Base-by-base conservation (phyloP, 345 rosid genomes). In the Linum tenue region DNA sequence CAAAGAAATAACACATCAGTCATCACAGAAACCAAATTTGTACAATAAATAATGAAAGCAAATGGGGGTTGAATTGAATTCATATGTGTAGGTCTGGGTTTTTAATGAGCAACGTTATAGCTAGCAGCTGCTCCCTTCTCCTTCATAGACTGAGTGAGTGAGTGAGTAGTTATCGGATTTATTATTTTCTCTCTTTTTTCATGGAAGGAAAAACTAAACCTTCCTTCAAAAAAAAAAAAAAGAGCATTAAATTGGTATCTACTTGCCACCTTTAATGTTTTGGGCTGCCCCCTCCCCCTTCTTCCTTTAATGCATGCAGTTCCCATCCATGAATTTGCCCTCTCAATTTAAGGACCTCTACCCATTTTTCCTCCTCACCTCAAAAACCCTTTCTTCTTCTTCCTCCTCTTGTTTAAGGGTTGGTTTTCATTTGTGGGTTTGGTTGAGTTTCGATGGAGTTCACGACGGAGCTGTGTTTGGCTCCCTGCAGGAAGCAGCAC, bases 381-480 rank as follows among this genome's bases (percentile, higher is more conserved):
- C 31, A 22, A 22, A 22, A 22, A 14, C 2, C 5, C 59, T 55
- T 55, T 55, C 59, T 55, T 6, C 14, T 1, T 55, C n/a, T 56
- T 9, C 37, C n/a, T 56, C 59, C 3, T 31, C 37, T 22, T 22
- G 31, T 22, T 22, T 22, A 22, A 22, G 31, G 31, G 6, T 10
- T 22, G 5, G 7, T 56, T 0, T 55, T 22, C 35, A 1, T 55
- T 22, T 22, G 0, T 22, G 31, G 31, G 31, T 22, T 22, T 22
- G 31, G 22, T 4, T 11, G 50, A 43, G 3, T 48, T 22, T 22
- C 31, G 0, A 76, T 76, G 85, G 83, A 79, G 39, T 39, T 82
- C 37, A 79, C 85, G 4, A 48, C 53, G 3, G 80, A 82, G 73
- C 78, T 82, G 1, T 82, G 75, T 41, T 69, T 82, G 72, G 78